Evolutionary conservation across 441 rosid species (phyloP).

Genomic region (Bocquillonia castaneifolia): DNA sequence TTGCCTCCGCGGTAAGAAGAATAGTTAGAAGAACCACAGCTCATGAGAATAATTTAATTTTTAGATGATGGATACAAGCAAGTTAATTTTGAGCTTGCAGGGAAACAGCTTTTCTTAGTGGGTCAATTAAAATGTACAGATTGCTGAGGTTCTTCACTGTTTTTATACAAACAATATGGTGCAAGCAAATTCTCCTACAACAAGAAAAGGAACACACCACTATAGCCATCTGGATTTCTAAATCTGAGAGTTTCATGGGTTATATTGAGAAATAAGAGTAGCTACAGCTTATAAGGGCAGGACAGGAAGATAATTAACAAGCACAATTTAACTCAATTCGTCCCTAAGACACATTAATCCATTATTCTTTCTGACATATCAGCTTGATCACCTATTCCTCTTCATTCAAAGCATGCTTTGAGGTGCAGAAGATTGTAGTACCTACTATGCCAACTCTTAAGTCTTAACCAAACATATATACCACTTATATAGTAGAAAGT

Average conservation of each 20-base stretch:
- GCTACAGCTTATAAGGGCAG: no score
- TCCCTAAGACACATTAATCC: neutral
- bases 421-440: neutral
- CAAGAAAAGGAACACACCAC: neutral
- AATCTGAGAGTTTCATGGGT: neutral
- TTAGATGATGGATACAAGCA: no score
- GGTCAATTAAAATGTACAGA: neutral
- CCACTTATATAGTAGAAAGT: neutral
- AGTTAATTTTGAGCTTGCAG: constrained; percentile 1
- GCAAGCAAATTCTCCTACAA: neutral
- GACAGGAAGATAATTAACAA: neutral
- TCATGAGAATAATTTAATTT: neutral
- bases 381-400: neutral
- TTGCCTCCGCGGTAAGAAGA: constrained; percentile 1
- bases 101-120: neutral
- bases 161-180: neutral
- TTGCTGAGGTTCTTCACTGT: neutral
- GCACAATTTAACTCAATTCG: neutral
- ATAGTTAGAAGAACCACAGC: constrained; percentile 2
- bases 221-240: neutral
- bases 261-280: neutral
- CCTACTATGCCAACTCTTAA: no score
- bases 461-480: neutral
- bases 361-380: neutral
- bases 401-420: no score